A percentile compares a stretch with the other conserved stretches of the same genome.
phyloP scores from a whole-genome alignment of 1,284 basidiomycete genomes.

The Fomitopsis palustris region DNA sequence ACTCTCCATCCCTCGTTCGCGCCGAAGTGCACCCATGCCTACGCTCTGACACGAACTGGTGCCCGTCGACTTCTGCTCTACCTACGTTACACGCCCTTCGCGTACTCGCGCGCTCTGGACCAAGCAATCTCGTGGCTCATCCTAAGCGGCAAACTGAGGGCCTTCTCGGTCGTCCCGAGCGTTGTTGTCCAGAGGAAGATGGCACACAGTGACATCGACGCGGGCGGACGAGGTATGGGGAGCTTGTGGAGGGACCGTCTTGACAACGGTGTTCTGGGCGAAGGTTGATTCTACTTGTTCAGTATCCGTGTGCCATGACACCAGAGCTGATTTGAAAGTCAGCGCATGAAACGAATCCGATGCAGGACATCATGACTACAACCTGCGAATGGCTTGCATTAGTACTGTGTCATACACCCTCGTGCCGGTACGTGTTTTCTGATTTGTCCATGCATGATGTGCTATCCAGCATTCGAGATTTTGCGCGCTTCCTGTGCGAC shows the following conservation, averaged over 20 bases:
- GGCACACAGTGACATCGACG: constrained; percentile 47
- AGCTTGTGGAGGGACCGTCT: constrained; percentile 54
- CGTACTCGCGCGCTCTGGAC: constrained; percentile 74
- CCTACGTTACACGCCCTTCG: constrained; percentile 59
- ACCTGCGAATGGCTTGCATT: no score
- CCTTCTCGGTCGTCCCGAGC: constrained; percentile 63
- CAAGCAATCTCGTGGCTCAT: constrained; percentile 73
- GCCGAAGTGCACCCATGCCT: constrained; percentile 71
- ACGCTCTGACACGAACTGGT: constrained; percentile 51
- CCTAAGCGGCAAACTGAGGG: constrained; percentile 45
- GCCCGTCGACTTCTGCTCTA: constrained; percentile 53
- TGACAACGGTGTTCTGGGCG: constrained; percentile 45
- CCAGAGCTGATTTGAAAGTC: no score
- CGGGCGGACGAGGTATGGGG: constrained; percentile 39
- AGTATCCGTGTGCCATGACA: no score
- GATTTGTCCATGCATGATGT: no score
- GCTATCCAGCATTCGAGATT: no score
- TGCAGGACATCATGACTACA: no score
- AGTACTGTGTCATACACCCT: no score
- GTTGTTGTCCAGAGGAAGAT: constrained; percentile 60
- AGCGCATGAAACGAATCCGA: no score
- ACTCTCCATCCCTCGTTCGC: constrained; percentile 48
- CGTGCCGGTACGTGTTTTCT: no score
- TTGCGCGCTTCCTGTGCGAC: no score
- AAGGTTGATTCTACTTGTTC: no score